A percentile compares a stretch with the other conserved stretches of the same genome.
phyloP scores from a whole-genome alignment of 345 rosid species.

The Pugionium dolabratum region DNA sequence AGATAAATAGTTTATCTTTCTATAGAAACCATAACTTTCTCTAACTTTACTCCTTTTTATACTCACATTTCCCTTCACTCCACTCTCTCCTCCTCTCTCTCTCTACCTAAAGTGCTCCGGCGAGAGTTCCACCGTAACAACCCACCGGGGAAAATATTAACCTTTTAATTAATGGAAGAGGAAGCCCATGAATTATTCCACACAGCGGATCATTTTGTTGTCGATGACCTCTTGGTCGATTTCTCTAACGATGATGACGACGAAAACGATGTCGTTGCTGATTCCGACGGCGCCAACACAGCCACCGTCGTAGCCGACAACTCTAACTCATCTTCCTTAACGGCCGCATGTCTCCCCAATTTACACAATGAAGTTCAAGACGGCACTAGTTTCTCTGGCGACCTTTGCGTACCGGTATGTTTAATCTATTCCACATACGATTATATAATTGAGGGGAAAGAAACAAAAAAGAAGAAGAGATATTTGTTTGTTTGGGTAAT shows the following conservation, averaged over 20 bases:
- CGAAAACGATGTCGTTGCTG: conserved; percentile 44
- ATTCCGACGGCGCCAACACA: conserved; percentile 35
- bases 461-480: neutral
- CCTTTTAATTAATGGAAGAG: conserved; percentile 29
- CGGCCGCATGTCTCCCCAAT: conserved; percentile 37
- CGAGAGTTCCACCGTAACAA: conserved; percentile 30
- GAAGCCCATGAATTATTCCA: conserved; percentile 37
- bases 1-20: conserved; percentile 5
- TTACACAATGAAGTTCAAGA: conserved; percentile 46
- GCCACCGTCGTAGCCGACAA: conserved; percentile 54
- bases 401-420: conserved; percentile 88
- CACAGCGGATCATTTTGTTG: conserved; percentile 66
- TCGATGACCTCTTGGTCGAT: conserved; percentile 81
- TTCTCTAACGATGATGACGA: conserved; percentile 76
- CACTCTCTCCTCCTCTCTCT: conserved; percentile 36
- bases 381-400: conserved; percentile 55
- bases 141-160: conserved; percentile 2
- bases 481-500: neutral
- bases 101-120: conserved; percentile 32
- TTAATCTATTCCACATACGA: neutral
- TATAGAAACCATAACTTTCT: conserved; percentile 38
- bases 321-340: conserved; percentile 54
- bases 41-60: conserved; percentile 44
- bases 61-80: conserved; percentile 40
- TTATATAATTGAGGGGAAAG: neutral